These are phyloP conservation scores for Maudiozyma turicensis DNA, from an alignment of 805 yeast genomes.

Conservation along the genomic window DNA sequence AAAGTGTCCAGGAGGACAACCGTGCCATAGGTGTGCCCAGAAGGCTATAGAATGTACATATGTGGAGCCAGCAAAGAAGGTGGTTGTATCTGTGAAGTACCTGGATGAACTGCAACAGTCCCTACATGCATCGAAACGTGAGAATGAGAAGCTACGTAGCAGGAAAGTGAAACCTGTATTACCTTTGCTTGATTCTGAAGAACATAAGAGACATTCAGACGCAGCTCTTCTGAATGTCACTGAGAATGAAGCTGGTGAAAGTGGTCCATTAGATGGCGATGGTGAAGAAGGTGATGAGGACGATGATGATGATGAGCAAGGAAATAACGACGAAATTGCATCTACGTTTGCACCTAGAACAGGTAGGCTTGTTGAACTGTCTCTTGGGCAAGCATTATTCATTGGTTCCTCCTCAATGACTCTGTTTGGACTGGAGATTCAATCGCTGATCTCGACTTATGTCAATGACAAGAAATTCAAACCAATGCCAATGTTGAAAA, in stretches of 20 bases:
- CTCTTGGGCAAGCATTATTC: constrained; percentile 67
- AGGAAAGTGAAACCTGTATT: background rate
- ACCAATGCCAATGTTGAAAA: constrained; percentile 10
- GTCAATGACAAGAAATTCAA: constrained; percentile 12
- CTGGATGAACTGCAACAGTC: constrained; percentile 59
- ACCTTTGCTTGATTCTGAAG: background rate
- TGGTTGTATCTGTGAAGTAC: constrained; percentile 65
- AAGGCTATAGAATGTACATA: constrained; percentile 58
- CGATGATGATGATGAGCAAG: background rate
- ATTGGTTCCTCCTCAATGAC: constrained; percentile 83
- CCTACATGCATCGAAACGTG: constrained; percentile 53
- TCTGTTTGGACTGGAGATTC: constrained; percentile 66
- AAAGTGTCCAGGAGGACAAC: constrained; percentile 70
- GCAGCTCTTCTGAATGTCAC: background rate
- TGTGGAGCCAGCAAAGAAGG: constrained; percentile 59
- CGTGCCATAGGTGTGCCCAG: constrained; percentile 52
- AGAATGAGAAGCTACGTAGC: constrained; percentile 48
- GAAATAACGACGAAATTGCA: constrained; percentile 42
- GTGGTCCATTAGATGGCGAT: background rate
- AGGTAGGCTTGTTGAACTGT: constrained; percentile 61
- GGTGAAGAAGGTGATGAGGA: background rate
- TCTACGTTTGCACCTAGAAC: constrained; percentile 64
- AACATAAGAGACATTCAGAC: background rate
- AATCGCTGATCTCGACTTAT: constrained; percentile 44
- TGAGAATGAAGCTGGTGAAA: background rate